Percentiles rank a stretch among this genome's conserved stretches.
These are phyloP conservation scores for Heimioporus sp. DNA, from an alignment of 768 basidiomycete species.

Conservation along the genomic window DNA sequence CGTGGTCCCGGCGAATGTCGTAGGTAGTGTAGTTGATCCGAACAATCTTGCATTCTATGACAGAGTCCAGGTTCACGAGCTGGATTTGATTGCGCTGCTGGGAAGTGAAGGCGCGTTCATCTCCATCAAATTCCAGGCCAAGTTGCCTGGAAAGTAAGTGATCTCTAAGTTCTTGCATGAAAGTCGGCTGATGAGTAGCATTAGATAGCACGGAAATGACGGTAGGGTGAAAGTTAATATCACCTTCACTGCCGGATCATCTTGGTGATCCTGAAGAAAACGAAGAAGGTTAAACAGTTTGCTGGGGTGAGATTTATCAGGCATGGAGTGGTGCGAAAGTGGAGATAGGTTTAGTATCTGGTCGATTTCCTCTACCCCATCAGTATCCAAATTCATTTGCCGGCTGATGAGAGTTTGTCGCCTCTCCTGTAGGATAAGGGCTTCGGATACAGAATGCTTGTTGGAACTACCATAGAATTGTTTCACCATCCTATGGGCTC, in stretches of 20 bases:
- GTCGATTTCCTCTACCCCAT: too few relatives aligned
- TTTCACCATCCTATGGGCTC: conserved; percentile 31
- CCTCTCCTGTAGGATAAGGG: too few relatives aligned
- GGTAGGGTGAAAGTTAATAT: neutral
- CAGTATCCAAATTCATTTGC: too few relatives aligned
- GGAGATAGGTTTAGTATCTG: too few relatives aligned
- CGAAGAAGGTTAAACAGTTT: too few relatives aligned
- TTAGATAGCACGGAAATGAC: too few relatives aligned
- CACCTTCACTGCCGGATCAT: neutral
- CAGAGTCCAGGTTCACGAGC: neutral
- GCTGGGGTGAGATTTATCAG: too few relatives aligned
- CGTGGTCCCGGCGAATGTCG: conserved; percentile 11
- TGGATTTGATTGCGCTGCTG: conserved; percentile 1
- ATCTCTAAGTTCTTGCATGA: conserved; percentile 14
- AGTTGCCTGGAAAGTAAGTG: conserved; percentile 19
- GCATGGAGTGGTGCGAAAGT: too few relatives aligned
- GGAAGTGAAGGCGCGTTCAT: conserved; percentile 8
- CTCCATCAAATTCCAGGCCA: conserved; percentile 7
- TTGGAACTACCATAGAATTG: conserved; percentile 22
- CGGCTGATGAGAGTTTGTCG: too few relatives aligned
- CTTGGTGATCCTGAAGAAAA: neutral
- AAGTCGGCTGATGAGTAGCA: conserved; percentile 1
- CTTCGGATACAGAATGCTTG: too few relatives aligned
- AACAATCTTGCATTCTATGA: neutral
- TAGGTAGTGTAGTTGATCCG: conserved; percentile 18